Evolutionary conservation across 495 filamentous ascomycete species (phyloP).

Genomic region (Tetracladium setigerum): DNA sequence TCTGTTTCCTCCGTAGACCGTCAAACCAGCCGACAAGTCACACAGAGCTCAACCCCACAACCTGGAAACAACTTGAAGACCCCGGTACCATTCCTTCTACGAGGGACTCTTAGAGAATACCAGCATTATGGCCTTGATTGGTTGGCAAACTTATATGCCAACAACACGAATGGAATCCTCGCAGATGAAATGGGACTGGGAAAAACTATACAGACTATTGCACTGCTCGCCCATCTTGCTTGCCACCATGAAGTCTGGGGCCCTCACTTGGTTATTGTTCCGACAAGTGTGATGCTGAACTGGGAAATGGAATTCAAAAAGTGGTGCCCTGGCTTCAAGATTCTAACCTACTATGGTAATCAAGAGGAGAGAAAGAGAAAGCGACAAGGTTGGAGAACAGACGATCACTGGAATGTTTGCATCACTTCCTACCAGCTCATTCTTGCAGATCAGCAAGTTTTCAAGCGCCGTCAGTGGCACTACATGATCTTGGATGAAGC

Average conservation of each 20-base stretch:
- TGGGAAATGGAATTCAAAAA: conserved; percentile 99
- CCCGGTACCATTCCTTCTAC: conserved; percentile 77
- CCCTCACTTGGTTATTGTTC: conserved; percentile 91
- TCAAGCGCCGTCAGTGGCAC: conserved; percentile 90
- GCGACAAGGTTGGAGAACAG: conserved; percentile 82
- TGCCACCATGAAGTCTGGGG: conserved; percentile 91
- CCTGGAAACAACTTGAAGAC: conserved; percentile 48
- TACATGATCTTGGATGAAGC: conserved; percentile 99
- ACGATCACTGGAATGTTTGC: conserved; percentile 90
- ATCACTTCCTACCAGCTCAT: conserved; percentile 96
- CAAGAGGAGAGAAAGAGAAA: conserved; percentile 88
- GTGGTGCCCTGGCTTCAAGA: conserved; percentile 97
- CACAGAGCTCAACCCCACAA: conserved; percentile 35
- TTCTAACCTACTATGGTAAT: conserved; percentile 92
- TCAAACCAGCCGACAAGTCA: conserved; percentile 17
- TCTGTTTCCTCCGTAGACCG: conserved; percentile 54
- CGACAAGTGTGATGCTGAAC: conserved; percentile 97
- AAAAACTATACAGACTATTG: conserved; percentile 98
- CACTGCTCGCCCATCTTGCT: conserved; percentile 87
- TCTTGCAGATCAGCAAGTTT: conserved; percentile 86
- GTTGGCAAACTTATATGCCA: conserved; percentile 88
- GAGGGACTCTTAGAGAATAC: conserved; percentile 90
- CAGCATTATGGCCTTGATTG: conserved; percentile 95
- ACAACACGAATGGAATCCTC: conserved; percentile 92
- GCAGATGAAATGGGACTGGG: conserved; percentile 99